phyloP scores from a whole-genome alignment of 805 yeast genomes.

The Starmerella stellata region DNA sequence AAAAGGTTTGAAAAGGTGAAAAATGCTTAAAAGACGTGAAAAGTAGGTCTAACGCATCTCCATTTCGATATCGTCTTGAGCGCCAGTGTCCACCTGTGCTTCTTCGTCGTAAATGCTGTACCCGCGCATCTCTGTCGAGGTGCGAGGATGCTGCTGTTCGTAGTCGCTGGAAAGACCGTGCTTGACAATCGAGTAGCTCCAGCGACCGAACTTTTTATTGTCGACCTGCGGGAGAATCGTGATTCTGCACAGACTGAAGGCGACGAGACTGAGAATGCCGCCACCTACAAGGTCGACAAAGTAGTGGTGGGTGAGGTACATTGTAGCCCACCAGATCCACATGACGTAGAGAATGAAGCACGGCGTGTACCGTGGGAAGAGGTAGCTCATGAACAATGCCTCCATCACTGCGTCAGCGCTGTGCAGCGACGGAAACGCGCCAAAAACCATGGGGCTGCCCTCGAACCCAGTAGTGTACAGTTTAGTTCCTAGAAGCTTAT shows the following conservation, averaged over 20 bases:
- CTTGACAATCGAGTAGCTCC: conserved; percentile 28
- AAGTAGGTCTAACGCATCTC: not conserved
- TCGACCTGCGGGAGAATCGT: conserved; percentile 38
- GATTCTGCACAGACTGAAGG: conserved; percentile 53
- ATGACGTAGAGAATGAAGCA: conserved; percentile 60
- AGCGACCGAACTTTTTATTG: conserved; percentile 25
- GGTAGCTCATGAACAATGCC: conserved; percentile 63
- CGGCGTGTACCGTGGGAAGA: conserved; percentile 55
- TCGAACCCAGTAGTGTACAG: conserved; percentile 66
- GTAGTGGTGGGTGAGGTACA: conserved; percentile 94
- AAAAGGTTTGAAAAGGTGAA: not conserved
- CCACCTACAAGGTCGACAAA: conserved; percentile 91
- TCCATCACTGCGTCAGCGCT: conserved; percentile 92
- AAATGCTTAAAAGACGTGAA: too few species aligned
- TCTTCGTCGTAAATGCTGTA: conserved; percentile 11
- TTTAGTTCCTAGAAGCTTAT: conserved; percentile 55
- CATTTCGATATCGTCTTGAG: conserved; percentile 2
- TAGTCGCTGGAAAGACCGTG: conserved; percentile 10
- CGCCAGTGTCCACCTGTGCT: conserved; percentile 5
- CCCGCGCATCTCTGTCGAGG: conserved; percentile 1
- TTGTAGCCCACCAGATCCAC: conserved; percentile 97
- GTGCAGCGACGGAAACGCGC: conserved; percentile 73
- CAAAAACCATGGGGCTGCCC: conserved; percentile 83
- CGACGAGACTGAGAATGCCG: conserved; percentile 55
- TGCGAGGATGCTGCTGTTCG: not conserved